These are phyloP conservation scores for Sistotremastrum suecicum DNA, from an alignment of 768 basidiomycete species.

Conservation along the genomic window DNA sequence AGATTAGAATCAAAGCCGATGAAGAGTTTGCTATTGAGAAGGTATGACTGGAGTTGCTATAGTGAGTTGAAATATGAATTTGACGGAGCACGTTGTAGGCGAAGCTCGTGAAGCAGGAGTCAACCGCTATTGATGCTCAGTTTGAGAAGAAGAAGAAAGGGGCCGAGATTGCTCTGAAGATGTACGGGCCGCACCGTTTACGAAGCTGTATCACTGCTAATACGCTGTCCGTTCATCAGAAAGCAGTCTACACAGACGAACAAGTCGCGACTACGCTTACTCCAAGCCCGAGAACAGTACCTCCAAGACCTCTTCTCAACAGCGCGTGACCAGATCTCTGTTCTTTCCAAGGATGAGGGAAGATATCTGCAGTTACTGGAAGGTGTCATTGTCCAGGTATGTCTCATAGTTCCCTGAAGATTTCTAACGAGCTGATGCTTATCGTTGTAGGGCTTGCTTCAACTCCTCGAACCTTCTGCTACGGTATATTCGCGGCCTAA, in stretches of 20 bases:
- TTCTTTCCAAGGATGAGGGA: slow-evolving; percentile 46
- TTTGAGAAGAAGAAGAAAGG: slow-evolving; percentile 96
- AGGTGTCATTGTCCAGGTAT: slow-evolving; percentile 59
- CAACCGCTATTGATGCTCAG: slow-evolving; percentile 84
- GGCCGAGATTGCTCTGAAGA: slow-evolving; percentile 89
- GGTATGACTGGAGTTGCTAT: slow-evolving; percentile 23
- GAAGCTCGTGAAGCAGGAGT: slow-evolving; percentile 93
- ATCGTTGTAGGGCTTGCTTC: slow-evolving; percentile 45
- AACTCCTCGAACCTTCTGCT: slow-evolving; percentile 62
- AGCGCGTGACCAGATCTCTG: slow-evolving; percentile 47
- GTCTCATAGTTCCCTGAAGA: background rate
- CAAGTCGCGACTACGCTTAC: slow-evolving; percentile 81
- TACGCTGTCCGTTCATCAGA: slow-evolving; percentile 25
- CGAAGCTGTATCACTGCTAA: background rate
- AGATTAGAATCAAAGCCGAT: slow-evolving; percentile 94
- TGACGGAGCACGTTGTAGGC: slow-evolving; percentile 38
- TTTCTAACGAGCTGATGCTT: background rate
- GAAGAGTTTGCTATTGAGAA: slow-evolving; percentile 99
- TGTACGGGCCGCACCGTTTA: slow-evolving; percentile 38
- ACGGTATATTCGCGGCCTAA: slow-evolving; percentile 52
- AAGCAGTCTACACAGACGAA: slow-evolving; percentile 94
- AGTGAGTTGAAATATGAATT: background rate
- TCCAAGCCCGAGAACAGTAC: slow-evolving; percentile 85
- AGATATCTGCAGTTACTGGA: slow-evolving; percentile 76
- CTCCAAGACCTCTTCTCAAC: slow-evolving; percentile 77